Evolutionary conservation across 768 basidiomycete species (phyloP).

Genomic region (Cyclocybe aegerita): DNA sequence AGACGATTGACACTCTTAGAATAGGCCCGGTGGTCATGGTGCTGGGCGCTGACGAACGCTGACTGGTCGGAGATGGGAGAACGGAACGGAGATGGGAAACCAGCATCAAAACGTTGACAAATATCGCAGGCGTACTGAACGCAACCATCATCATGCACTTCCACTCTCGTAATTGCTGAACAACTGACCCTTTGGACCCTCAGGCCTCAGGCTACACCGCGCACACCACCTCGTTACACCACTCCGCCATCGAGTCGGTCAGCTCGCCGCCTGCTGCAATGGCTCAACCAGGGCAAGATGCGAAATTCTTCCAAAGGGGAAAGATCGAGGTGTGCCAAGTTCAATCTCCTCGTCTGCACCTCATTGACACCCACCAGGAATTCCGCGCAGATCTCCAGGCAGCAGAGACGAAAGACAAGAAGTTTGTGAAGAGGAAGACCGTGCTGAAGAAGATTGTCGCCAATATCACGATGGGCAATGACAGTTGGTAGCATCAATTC

Average conservation of each 20-base stretch:
- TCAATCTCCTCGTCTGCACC: no score
- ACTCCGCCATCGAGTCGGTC: no score
- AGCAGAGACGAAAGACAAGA: constrained; percentile 95
- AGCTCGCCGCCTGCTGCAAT: constrained; percentile 19
- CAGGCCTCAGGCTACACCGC: neutral
- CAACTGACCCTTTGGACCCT: neutral
- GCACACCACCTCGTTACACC: neutral
- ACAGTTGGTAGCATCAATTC: constrained; percentile 67
- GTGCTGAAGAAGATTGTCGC: constrained; percentile 97
- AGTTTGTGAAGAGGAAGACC: constrained; percentile 89
- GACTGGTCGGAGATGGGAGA: neutral
- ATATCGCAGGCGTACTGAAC: no score
- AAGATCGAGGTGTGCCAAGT: constrained; percentile 76
- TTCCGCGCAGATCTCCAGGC: constrained; percentile 90
- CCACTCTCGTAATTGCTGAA: no score
- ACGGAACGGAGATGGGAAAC: neutral
- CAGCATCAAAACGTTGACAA: neutral
- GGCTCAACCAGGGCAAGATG: constrained; percentile 77
- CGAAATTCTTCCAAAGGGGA: constrained; percentile 88
- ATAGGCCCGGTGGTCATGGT: constrained; percentile 12
- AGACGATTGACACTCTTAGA: constrained; percentile 26
- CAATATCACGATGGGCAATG: constrained; percentile 99
- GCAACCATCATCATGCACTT: no score
- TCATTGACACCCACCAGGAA: constrained; percentile 47
- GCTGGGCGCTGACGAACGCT: no score